phyloP scores from a whole-genome alignment of 306 rosid species.

The Gastrolobium bilobum region DNA sequence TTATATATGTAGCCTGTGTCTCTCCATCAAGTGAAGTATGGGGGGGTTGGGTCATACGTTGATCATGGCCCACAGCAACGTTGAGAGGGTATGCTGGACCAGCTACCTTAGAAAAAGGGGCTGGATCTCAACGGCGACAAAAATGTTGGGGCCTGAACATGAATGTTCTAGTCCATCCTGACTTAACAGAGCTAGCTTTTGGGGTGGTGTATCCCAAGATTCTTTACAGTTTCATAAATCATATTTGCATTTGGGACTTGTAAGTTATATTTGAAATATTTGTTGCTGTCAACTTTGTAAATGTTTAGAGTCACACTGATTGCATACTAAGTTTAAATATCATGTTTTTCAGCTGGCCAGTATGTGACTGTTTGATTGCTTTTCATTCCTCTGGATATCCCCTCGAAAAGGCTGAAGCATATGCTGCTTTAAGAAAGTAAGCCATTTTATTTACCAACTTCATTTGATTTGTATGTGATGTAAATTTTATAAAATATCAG shows the following conservation, averaged over 20 bases:
- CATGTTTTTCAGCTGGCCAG: constrained; percentile 87
- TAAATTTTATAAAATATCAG: constrained; percentile 13
- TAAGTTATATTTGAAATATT: constrained; percentile 37
- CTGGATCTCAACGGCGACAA: too few species aligned
- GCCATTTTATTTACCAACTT: constrained; percentile 49
- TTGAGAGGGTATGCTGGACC: too few species aligned
- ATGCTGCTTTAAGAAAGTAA: constrained; percentile 91
- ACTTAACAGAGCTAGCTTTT: too few species aligned
- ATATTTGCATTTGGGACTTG: constrained; percentile 33
- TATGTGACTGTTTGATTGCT: constrained; percentile 95
- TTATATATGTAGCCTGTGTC: too few species aligned
- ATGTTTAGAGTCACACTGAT: not conserved
- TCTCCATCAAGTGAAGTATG: too few species aligned
- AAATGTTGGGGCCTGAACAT: too few species aligned
- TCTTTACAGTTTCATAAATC: constrained; percentile 19
- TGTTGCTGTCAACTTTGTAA: constrained; percentile 16
- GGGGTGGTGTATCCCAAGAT: too few species aligned
- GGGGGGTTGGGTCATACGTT: too few species aligned
- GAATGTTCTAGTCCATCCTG: too few species aligned
- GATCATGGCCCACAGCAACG: too few species aligned
- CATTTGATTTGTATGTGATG: constrained; percentile 29
- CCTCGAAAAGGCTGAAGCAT: constrained; percentile 89
- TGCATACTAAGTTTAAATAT: constrained; percentile 46
- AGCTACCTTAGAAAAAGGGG: too few species aligned
- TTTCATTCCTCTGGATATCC: constrained; percentile 95